A percentile compares a stretch with the other conserved stretches of the same genome.
These are phyloP conservation scores for Glycine tomentella DNA, from an alignment of 306 rosid species.

Conservation along the genomic window DNA sequence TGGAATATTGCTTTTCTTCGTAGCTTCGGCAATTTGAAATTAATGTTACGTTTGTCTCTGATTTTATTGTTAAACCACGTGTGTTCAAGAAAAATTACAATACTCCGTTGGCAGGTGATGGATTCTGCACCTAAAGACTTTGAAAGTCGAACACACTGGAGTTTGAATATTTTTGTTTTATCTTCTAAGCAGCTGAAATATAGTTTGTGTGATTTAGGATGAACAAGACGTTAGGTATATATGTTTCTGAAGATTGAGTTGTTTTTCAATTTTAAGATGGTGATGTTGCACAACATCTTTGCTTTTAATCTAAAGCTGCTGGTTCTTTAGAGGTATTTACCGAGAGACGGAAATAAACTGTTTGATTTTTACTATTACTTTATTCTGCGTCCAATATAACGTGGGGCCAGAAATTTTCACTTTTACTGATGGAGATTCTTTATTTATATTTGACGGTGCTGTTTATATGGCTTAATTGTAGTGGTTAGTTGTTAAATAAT, in stretches of 20 bases:
- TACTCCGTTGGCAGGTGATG: conserved; percentile 25
- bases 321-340: not conserved
- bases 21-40: not conserved
- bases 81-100: conserved; percentile 13
- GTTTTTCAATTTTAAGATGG: not conserved
- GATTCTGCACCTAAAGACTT: conserved; percentile 6
- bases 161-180: conserved; percentile 17
- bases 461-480: not conserved
- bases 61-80: not conserved
- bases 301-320: not conserved
- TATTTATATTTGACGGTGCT: not conserved
- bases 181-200: conserved; percentile 13
- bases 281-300: not conserved
- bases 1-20: conserved; percentile 10
- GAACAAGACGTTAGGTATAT: not conserved
- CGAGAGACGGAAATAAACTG: not conserved
- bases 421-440: not conserved
- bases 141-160: conserved; percentile 1
- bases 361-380: not conserved
- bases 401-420: not conserved
- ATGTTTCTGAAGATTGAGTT: not conserved
- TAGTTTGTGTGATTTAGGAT: conserved; percentile 4
- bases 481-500: not conserved
- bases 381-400: not conserved
- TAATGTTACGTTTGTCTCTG: not conserved